These are phyloP conservation scores for Gentiana straminea DNA, from an alignment of 257 asterid species.

Conservation along the genomic window DNA sequence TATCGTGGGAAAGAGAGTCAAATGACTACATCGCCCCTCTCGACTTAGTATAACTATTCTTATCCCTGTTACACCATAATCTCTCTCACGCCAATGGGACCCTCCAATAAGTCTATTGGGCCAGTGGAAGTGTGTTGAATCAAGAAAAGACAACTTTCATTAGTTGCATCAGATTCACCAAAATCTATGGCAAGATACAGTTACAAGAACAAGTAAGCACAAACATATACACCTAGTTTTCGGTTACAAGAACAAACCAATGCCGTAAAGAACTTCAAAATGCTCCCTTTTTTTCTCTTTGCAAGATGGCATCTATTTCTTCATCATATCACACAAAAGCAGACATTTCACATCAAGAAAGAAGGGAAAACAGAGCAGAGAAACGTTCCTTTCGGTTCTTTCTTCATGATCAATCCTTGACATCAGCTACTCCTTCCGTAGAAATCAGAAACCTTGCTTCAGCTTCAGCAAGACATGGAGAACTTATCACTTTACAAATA, in stretches of 20 bases:
- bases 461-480: constrained; percentile 92
- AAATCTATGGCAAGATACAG: neutral
- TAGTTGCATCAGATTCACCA: too few species aligned
- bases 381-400: neutral
- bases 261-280: neutral
- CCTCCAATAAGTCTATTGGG: too few species aligned
- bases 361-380: neutral
- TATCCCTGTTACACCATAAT: too few species aligned
- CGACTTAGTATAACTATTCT: too few species aligned
- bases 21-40: too few species aligned
- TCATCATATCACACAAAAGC: constrained; percentile 6
- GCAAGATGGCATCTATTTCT: neutral
- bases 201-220: neutral
- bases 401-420: constrained; percentile 43
- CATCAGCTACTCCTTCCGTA: constrained; percentile 75
- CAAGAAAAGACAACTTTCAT: too few species aligned
- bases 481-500: constrained; percentile 87
- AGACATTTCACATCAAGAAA: neutral
- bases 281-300: neutral
- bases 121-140: too few species aligned
- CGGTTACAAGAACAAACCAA: neutral
- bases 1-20: too few species aligned
- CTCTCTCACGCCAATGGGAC: too few species aligned
- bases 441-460: constrained; percentile 92
- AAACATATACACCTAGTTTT: neutral